Conservation (phyloP, 106 monocot genomes). For the Hemerocallis citrina region DNA sequence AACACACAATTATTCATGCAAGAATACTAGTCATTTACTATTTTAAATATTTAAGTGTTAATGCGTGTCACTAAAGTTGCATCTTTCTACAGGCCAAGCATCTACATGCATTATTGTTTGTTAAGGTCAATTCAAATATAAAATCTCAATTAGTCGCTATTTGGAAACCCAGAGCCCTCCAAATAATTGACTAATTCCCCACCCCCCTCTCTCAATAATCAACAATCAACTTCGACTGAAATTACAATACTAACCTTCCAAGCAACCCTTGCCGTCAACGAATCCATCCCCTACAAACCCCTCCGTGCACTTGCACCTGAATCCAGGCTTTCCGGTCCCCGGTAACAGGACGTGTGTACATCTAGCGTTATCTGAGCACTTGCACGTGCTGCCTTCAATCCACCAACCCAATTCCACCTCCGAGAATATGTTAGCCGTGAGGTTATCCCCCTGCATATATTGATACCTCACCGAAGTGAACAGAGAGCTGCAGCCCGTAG, state of each 20-base stretch:
- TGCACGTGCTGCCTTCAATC: constrained; percentile 34
- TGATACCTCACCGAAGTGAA: neutral
- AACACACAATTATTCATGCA: no score
- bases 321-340: neutral
- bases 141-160: neutral
- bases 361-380: constrained; percentile 29
- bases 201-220: neutral
- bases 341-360: constrained; percentile 9
- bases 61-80: neutral
- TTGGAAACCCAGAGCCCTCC: neutral
- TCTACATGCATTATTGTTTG: neutral
- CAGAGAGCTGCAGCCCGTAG: neutral
- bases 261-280: constrained; percentile 30
- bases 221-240: no score
- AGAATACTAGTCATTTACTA: no score
- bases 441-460: neutral
- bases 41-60: no score
- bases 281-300: constrained; percentile 44
- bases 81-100: no score
- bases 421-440: neutral
- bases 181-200: neutral
- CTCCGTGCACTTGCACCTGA: constrained; percentile 18
- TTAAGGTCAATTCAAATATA: constrained; percentile 2
- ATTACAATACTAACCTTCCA: constrained; percentile 12
- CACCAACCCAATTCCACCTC: constrained; percentile 17